Conservation (phyloP, 805 yeast genomes). For the Starmera dryadoides region DNA sequence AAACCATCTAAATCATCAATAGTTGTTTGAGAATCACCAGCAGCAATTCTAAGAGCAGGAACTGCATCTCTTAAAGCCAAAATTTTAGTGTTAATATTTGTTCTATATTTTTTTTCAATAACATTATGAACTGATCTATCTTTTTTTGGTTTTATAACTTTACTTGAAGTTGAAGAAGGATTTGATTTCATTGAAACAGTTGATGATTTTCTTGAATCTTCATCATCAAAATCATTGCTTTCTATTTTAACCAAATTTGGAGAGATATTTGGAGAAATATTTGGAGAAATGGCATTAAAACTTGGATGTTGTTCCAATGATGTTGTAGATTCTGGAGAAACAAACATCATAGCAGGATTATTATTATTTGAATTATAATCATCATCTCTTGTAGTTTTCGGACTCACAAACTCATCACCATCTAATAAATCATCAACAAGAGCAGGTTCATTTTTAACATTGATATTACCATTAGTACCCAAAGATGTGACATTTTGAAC, state of each 20-base stretch:
- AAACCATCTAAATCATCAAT: slow-evolving; percentile 62
- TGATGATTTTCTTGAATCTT: not conserved
- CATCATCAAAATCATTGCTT: not conserved
- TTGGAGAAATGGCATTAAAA: not conserved
- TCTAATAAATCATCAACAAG: not conserved
- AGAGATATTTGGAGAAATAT: not conserved
- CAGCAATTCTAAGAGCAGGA: slow-evolving; percentile 64
- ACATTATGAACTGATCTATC: slow-evolving; percentile 66
- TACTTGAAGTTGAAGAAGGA: slow-evolving; percentile 1
- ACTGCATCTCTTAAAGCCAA: slow-evolving; percentile 67
- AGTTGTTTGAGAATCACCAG: slow-evolving; percentile 36
- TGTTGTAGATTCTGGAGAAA: slow-evolving; percentile 1
- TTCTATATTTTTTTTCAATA: slow-evolving; percentile 75
- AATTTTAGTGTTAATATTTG: slow-evolving; percentile 69
- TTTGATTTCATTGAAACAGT: not conserved
- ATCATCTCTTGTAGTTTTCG: not conserved
- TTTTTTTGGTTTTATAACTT: slow-evolving; percentile 37
- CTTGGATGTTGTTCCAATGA: not conserved
- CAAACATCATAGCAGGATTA: not conserved
- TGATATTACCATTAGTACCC: not conserved
- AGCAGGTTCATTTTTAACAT: not conserved
- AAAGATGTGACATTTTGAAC: not conserved
- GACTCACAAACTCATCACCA: not conserved
- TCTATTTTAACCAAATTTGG: not conserved
- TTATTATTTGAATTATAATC: not conserved